A percentile compares a stretch with the other conserved stretches of the same genome.
Conservation (phyloP, 2,329 filamentous ascomycete species). For the Aspergillus sp. region DNA sequence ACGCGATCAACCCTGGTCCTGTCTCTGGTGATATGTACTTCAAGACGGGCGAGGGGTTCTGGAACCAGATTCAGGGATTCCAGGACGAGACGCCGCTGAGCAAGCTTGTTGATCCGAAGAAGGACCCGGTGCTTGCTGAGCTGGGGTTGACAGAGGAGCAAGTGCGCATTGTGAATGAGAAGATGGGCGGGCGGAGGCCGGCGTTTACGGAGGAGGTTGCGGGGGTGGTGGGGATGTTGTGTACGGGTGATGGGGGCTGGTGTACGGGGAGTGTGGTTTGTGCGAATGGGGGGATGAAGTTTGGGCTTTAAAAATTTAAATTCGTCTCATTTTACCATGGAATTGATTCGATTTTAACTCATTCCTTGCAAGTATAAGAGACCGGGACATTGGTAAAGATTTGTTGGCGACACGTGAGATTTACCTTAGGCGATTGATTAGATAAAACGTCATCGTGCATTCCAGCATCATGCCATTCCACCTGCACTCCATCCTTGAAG, state of each 20-base stretch:
- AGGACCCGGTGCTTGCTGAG: constrained; percentile 57
- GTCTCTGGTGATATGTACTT: constrained; percentile 68
- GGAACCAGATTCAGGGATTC: constrained; percentile 59
- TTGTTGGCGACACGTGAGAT: not conserved
- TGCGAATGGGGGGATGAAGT: constrained; percentile 73
- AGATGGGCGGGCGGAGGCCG: constrained; percentile 57
- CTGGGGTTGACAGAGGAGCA: constrained; percentile 58
- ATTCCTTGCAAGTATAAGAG: too few species aligned
- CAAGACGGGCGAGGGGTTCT: constrained; percentile 57
- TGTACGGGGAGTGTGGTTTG: constrained; percentile 77
- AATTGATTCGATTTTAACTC: not conserved
- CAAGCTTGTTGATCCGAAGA: constrained; percentile 58
- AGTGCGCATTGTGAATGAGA: constrained; percentile 60
- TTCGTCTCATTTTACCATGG: not conserved
- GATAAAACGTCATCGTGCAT: constrained; percentile 9
- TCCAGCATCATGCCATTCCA: constrained; percentile 4
- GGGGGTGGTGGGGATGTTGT: constrained; percentile 74
- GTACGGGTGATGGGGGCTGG: constrained; percentile 70
- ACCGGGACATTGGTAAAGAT: not conserved
- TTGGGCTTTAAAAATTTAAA: not conserved
- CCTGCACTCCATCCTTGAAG: not conserved
- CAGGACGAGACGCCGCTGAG: constrained; percentile 65
- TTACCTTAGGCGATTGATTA: not conserved
- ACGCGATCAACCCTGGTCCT: constrained; percentile 65
- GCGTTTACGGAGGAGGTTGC: constrained; percentile 71